These are phyloP conservation scores for Hyphodiscus sp. DNA, from an alignment of 2,329 filamentous ascomycete species.

Conservation along the genomic window DNA sequence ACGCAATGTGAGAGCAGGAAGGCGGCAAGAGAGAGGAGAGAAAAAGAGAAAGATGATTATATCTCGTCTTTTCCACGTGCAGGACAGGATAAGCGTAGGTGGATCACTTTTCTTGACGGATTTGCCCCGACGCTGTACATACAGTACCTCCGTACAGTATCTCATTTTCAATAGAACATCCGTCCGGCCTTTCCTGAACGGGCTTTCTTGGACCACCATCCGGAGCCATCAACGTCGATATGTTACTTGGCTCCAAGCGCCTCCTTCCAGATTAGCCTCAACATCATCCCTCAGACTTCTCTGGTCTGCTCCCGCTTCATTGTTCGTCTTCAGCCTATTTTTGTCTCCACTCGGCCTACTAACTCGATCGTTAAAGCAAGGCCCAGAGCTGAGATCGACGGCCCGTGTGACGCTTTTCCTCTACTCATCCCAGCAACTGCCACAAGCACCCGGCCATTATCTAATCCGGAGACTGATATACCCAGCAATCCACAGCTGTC, in stretches of 20 bases:
- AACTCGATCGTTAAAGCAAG: neutral
- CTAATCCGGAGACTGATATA: conserved; percentile 10
- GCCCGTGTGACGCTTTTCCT: conserved; percentile 10
- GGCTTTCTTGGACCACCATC: neutral
- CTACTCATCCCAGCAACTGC: too few species aligned
- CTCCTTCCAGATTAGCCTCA: neutral
- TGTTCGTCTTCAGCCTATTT: neutral
- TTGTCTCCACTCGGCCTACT: neutral
- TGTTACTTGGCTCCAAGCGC: neutral
- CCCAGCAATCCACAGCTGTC: conserved; percentile 5
- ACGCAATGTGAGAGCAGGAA: too few species aligned
- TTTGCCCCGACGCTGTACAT: too few species aligned
- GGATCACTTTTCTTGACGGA: too few species aligned
- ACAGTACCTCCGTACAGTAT: too few species aligned
- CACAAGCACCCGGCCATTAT: neutral
- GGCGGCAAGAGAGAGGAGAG: too few species aligned
- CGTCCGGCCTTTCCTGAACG: neutral
- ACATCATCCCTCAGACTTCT: too few species aligned
- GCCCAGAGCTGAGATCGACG: conserved; percentile 12
- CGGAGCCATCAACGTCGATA: neutral
- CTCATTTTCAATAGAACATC: too few species aligned
- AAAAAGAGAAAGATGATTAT: too few species aligned
- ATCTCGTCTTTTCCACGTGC: too few species aligned
- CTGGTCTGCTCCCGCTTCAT: neutral
- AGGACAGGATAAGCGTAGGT: too few species aligned